Conservation (phyloP, 202 grass and related monocot species). For the Panicum virgatum region DNA sequence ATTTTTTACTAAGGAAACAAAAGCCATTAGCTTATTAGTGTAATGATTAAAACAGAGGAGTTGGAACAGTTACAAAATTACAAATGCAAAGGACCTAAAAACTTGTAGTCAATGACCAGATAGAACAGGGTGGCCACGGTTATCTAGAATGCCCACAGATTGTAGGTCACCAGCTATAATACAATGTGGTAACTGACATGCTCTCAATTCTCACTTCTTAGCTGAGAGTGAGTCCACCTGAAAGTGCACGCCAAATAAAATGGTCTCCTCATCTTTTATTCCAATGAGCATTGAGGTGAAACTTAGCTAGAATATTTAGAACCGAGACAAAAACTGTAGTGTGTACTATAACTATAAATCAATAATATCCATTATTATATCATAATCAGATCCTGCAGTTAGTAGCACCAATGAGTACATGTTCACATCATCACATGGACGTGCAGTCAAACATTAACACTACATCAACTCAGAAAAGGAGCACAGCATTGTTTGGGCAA, state of each 20-base stretch:
- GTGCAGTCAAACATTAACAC: not conserved
- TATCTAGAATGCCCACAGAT: not conserved
- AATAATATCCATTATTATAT: slow-evolving; percentile 23
- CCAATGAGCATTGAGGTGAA: not conserved
- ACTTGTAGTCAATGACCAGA: not conserved
- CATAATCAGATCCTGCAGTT: not conserved
- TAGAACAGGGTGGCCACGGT: not conserved
- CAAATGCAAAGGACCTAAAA: not conserved
- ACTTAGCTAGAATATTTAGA: slow-evolving; percentile 2
- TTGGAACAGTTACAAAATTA: not conserved
- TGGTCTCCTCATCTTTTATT: not conserved
- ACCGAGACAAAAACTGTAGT: not conserved
- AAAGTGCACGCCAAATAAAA: not conserved
- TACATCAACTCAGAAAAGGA: not conserved
- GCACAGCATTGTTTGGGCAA: not conserved
- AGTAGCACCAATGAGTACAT: not conserved
- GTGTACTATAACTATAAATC: not conserved
- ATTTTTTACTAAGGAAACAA: slow-evolving; percentile 49
- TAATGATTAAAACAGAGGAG: not conserved
- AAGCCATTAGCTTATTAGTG: not conserved
- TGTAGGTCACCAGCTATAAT: not conserved
- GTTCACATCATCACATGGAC: not conserved
- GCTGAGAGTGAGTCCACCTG: too few species aligned
- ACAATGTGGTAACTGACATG: not conserved
- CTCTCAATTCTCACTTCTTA: not conserved